phyloP scores from a whole-genome alignment of 345 rosid species.

The Zanthoxylum bungeanum region DNA sequence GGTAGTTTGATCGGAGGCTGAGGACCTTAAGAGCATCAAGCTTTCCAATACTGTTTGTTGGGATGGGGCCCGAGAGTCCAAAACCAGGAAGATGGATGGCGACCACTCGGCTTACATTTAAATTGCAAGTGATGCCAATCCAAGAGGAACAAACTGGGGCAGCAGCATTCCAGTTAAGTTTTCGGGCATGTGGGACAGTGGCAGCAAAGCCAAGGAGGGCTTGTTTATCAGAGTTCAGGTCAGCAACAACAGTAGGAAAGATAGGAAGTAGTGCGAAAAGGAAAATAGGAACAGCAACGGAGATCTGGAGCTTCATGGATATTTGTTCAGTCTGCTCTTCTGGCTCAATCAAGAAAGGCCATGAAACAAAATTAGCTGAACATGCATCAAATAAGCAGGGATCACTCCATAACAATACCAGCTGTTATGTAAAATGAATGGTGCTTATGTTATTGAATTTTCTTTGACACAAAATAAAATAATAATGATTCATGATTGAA shows the following conservation, averaged over 20 bases:
- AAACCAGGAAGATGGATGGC: conserved; percentile 64
- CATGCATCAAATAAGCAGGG: not conserved
- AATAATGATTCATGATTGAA: not conserved
- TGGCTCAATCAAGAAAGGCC: not conserved
- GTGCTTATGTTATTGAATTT: not conserved
- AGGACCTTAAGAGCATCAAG: conserved; percentile 56
- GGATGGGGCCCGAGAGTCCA: conserved; percentile 63
- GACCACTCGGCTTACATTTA: conserved; percentile 34
- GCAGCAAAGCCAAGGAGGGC: conserved; percentile 54
- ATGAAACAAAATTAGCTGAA: not conserved
- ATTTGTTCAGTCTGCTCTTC: not conserved
- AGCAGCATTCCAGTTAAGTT: conserved; percentile 53
- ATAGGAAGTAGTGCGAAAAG: conserved; percentile 14
- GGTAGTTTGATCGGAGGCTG: conserved; percentile 70
- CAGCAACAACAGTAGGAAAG: conserved; percentile 23
- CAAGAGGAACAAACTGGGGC: conserved; percentile 45
- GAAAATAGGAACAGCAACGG: conserved; percentile 20
- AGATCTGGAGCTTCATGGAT: conserved; percentile 33
- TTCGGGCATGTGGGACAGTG: conserved; percentile 41
- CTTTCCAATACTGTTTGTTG: conserved; percentile 45
- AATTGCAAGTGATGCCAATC: conserved; percentile 61
- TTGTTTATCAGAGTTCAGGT: conserved; percentile 50
- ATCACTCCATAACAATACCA: not conserved
- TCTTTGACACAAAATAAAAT: not conserved
- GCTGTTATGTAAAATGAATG: not conserved